Evolutionary conservation across 2,329 filamentous ascomycete species (phyloP).

Genomic region (Exophiala sideris): DNA sequence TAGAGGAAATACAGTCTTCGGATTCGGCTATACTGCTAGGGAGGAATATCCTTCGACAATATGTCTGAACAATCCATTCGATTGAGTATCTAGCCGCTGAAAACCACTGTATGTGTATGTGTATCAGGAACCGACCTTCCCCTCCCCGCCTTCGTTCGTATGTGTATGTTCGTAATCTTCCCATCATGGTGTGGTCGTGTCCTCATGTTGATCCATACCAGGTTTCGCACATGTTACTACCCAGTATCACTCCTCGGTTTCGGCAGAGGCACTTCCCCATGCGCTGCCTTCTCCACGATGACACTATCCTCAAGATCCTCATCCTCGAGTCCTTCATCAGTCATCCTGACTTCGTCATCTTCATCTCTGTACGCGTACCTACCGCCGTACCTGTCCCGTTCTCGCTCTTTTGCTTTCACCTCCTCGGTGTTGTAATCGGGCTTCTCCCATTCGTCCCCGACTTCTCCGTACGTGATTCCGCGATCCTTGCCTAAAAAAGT

Average conservation of each 20-base stretch:
- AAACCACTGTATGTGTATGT: neutral
- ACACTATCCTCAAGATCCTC: constrained; percentile 26
- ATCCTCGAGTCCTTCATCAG: constrained; percentile 19
- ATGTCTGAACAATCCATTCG: too few relatives aligned
- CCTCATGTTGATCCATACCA: neutral
- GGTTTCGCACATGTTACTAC: neutral
- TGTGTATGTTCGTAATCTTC: neutral
- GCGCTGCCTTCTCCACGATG: constrained; percentile 1
- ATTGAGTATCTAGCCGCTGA: too few relatives aligned
- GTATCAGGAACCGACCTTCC: neutral
- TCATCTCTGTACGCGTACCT: constrained; percentile 8
- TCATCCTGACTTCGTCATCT: constrained; percentile 25
- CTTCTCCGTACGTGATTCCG: constrained; percentile 17
- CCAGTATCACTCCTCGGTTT: constrained; percentile 12
- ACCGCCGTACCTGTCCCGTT: constrained; percentile 14
- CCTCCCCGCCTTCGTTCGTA: too few relatives aligned
- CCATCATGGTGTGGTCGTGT: neutral
- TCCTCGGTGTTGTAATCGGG: constrained; percentile 24
- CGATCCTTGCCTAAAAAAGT: constrained; percentile 15
- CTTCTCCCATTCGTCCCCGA: constrained; percentile 26
- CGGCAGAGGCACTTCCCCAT: constrained; percentile 13
- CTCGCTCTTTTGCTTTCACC: constrained; percentile 22
- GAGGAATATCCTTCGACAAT: too few relatives aligned
- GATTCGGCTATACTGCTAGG: neutral
- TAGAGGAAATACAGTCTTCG: too few relatives aligned